phyloP scores from a whole-genome alignment of 2,329 filamentous ascomycete genomes.

The Neobulgaria alba region DNA sequence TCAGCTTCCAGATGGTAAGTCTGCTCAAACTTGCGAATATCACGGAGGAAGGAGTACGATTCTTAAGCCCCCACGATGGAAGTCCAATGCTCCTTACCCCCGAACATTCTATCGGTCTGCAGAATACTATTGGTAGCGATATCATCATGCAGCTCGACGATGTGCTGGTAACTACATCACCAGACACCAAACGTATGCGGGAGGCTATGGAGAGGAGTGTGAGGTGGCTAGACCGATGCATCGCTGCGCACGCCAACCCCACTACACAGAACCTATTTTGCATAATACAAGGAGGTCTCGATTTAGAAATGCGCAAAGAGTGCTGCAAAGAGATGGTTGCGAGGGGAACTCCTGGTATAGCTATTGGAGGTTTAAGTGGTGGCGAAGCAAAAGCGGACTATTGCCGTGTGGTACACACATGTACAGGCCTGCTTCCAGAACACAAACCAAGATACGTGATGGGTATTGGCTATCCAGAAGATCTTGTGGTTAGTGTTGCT shows the following conservation, averaged over 20 bases:
- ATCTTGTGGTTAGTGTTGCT: slow-evolving; percentile 86
- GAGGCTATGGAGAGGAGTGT: slow-evolving; percentile 94
- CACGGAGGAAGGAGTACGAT: slow-evolving; percentile 88
- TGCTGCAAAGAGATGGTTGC: slow-evolving; percentile 84
- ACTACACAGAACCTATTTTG: slow-evolving; percentile 89
- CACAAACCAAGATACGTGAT: slow-evolving; percentile 97
- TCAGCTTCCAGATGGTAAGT: slow-evolving; percentile 97
- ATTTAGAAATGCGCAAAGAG: slow-evolving; percentile 73
- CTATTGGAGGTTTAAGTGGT: slow-evolving; percentile 88
- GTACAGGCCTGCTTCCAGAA: slow-evolving; percentile 76
- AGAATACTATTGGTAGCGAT: slow-evolving; percentile 95
- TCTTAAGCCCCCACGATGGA: slow-evolving; percentile 93
- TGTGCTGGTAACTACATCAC: slow-evolving; percentile 91
- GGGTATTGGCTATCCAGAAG: slow-evolving; percentile 96
- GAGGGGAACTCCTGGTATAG: slow-evolving; percentile 88
- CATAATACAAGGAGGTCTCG: slow-evolving; percentile 93
- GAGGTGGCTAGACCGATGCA: slow-evolving; percentile 92
- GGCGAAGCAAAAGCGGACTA: slow-evolving; percentile 92
- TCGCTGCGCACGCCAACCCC: slow-evolving; percentile 78
- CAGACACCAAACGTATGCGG: slow-evolving; percentile 77
- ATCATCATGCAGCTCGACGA: slow-evolving; percentile 99
- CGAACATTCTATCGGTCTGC: slow-evolving; percentile 90
- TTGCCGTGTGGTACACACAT: slow-evolving; percentile 80
- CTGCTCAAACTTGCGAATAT: slow-evolving; percentile 86
- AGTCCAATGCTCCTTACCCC: slow-evolving; percentile 94